Evolutionary conservation across 192 early-diverging fungal genomes (phyloP).

Genomic region (Neocallimastix lanati): DNA sequence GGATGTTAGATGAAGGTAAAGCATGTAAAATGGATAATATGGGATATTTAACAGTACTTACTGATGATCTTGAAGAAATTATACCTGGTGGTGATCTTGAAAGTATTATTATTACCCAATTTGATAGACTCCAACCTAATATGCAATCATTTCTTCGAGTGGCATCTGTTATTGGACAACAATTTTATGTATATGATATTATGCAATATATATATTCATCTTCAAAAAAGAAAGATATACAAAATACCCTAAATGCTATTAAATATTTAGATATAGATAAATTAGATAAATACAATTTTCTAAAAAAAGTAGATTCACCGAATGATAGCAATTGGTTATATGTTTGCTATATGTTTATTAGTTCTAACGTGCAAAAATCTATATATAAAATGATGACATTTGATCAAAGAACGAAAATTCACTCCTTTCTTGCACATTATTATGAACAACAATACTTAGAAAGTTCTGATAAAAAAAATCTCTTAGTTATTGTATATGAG

Average conservation of each 20-base stretch:
- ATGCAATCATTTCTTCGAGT: conserved; percentile 32
- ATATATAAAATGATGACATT: conserved; percentile 28
- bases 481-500: conserved; percentile 21
- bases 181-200: conserved; percentile 25
- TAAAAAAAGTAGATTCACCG: conserved; percentile 7
- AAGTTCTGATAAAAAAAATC: not conserved
- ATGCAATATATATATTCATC: conserved; percentile 8
- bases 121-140: conserved; percentile 25
- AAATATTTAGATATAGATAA: conserved; percentile 5
- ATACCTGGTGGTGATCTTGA: conserved; percentile 21
- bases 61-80: conserved; percentile 20
- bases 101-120: conserved; percentile 25
- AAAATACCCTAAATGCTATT: not conserved
- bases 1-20: not conserved
- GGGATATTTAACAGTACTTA: not conserved
- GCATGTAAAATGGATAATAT: not conserved
- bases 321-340: not conserved
- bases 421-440: conserved; percentile 18
- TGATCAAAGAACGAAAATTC: conserved; percentile 25
- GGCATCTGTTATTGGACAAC: conserved; percentile 25
- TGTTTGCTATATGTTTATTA: not conserved
- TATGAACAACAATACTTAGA: conserved; percentile 17
- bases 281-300: conserved; percentile 26
- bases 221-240: not conserved
- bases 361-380: conserved; percentile 15